Conservation (phyloP, 208 protist genomes). For the Acanthamoeba lenticulata region DNA sequence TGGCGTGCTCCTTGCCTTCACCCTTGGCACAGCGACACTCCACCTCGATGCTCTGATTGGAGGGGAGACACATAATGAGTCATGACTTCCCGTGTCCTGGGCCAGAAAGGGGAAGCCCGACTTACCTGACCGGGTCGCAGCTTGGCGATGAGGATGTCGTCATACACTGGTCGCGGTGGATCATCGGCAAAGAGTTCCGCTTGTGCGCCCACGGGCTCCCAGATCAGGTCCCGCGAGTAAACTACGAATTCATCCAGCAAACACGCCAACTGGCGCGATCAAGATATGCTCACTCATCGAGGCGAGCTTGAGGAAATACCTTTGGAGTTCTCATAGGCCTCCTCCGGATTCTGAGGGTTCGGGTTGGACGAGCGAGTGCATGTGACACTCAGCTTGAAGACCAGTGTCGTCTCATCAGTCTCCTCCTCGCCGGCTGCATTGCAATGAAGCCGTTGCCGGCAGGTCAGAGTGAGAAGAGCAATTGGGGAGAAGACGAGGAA, state of each 20-base stretch:
- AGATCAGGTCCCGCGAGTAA: conserved; percentile 92
- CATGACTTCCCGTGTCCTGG: neutral
- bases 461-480: neutral
- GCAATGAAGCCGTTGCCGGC: neutral
- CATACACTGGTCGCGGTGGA: conserved; percentile 93
- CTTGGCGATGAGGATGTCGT: conserved; percentile 97
- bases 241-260: conserved; percentile 87
- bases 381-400: conserved; percentile 85
- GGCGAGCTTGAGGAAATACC: neutral
- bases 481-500: neutral
- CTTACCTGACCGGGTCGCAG: conserved; percentile 94
- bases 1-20: conserved; percentile 96
- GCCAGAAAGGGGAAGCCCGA: neutral
- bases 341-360: conserved; percentile 2
- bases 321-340: conserved; percentile 66
- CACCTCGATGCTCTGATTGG: conserved; percentile 83
- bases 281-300: neutral
- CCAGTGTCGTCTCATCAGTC: conserved; percentile 86
- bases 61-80: neutral
- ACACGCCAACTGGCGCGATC: neutral
- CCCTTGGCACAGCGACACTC: conserved; percentile 96
- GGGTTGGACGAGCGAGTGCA: conserved; percentile 70
- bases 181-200: conserved; percentile 74
- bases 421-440: conserved; percentile 78
- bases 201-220: conserved; percentile 91